phyloP scores from a whole-genome alignment of 2,329 filamentous ascomycete species.

The Fusarium pseudocircinatum region DNA sequence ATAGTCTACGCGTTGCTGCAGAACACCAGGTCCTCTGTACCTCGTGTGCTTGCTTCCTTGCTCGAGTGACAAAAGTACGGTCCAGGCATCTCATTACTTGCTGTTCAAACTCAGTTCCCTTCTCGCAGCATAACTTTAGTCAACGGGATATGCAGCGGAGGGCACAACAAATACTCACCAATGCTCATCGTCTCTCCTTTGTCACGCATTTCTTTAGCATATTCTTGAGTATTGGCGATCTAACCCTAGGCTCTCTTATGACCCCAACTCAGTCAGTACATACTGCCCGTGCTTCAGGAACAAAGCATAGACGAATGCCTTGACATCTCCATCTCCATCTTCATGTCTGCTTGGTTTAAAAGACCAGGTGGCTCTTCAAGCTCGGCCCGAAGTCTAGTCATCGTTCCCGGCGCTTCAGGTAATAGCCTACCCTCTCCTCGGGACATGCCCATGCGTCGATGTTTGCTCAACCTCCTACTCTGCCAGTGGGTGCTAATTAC shows the following conservation, averaged over 20 bases:
- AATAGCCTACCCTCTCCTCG: constrained; percentile 14
- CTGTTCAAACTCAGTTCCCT: background rate
- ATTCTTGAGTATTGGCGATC: background rate
- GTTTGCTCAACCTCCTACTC: constrained; percentile 9
- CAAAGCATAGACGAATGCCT: background rate
- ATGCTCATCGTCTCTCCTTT: background rate
- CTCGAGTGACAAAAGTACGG: background rate
- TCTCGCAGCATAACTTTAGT: background rate
- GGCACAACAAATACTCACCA: background rate
- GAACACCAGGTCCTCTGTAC: background rate
- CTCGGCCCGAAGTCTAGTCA: constrained; percentile 16
- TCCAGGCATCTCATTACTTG: background rate
- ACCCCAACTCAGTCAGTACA: background rate
- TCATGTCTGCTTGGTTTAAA: background rate
- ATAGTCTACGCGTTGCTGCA: background rate
- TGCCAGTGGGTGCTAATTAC: constrained; percentile 7
- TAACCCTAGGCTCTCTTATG: background rate
- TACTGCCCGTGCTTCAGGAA: background rate
- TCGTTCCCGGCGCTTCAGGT: background rate
- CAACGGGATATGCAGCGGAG: background rate
- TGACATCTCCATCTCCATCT: background rate
- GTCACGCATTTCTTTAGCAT: background rate
- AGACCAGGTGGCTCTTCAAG: background rate
- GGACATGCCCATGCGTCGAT: constrained; percentile 9
- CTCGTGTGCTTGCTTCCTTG: background rate